A percentile compares a stretch with the other conserved stretches of the same genome.
These are phyloP conservation scores for Boletus rubroflammeus DNA, from an alignment of 768 basidiomycete species.

Conservation along the genomic window DNA sequence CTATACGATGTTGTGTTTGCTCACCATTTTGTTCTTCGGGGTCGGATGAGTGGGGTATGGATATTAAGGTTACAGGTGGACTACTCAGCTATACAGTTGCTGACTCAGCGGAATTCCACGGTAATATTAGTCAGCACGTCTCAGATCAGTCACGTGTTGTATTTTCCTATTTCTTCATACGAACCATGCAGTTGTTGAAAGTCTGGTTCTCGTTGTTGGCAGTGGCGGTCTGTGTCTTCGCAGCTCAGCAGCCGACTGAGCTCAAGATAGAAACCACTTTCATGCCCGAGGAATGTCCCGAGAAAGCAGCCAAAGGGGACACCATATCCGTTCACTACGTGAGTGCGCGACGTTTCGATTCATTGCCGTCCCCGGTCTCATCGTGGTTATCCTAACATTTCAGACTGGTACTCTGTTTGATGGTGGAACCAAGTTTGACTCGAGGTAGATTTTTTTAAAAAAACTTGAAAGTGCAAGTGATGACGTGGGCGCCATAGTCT, in stretches of 20 bases:
- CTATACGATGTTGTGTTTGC: constrained; percentile 11
- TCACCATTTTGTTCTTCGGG: constrained; percentile 48
- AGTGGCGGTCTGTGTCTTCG: constrained; percentile 45
- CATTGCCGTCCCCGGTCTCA: background rate
- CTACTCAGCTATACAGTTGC: constrained; percentile 41
- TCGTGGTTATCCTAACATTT: background rate
- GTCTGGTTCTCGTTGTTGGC: constrained; percentile 45
- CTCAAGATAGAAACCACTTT: constrained; percentile 62
- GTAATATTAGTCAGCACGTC: background rate
- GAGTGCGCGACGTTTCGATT: constrained; percentile 21
- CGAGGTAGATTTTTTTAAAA: constrained; percentile 49
- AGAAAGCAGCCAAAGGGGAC: constrained; percentile 59
- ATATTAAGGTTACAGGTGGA: constrained; percentile 34
- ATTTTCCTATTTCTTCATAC: background rate
- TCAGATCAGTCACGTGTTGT: background rate
- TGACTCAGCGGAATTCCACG: constrained; percentile 28
- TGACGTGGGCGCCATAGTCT: constrained; percentile 36
- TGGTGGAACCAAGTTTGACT: constrained; percentile 85
- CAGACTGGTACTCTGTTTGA: constrained; percentile 72
- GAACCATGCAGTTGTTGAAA: constrained; percentile 50
- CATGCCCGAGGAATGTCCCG: constrained; percentile 52
- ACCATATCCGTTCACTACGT: constrained; percentile 77
- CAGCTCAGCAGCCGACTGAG: constrained; percentile 47
- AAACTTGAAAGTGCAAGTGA: background rate
- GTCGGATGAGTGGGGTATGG: constrained; percentile 22